Percentiles rank a stretch among this genome's conserved stretches.
These are phyloP conservation scores for Agrocybe pediades DNA, from an alignment of 768 basidiomycete species.

Conservation along the genomic window DNA sequence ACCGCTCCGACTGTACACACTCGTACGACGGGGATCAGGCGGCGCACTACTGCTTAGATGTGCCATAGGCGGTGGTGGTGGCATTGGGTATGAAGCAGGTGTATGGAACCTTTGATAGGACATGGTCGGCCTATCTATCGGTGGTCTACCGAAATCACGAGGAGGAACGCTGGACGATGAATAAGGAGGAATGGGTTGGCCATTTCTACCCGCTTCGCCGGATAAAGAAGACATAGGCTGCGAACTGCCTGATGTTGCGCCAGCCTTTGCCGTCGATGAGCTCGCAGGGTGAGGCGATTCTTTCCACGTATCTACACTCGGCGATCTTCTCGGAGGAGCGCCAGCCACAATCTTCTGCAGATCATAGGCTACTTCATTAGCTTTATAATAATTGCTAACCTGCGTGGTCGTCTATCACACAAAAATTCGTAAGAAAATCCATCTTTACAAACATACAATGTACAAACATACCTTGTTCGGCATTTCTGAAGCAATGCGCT, in stretches of 20 bases:
- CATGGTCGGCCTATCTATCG: not conserved
- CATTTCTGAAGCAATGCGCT: slow-evolving; percentile 69
- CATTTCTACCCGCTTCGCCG: slow-evolving; percentile 2
- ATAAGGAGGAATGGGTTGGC: not conserved
- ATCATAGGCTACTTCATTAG: slow-evolving; percentile 40
- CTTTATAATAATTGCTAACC: slow-evolving; percentile 54
- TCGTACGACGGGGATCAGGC: slow-evolving; percentile 1
- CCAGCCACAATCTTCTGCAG: slow-evolving; percentile 42
- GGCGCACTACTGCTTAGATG: not conserved
- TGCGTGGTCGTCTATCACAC: slow-evolving; percentile 54
- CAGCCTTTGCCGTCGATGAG: slow-evolving; percentile 3
- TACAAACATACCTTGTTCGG: slow-evolving; percentile 52
- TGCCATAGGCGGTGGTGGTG: not conserved
- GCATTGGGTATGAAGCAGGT: not conserved
- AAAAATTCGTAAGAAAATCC: not conserved
- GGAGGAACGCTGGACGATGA: not conserved
- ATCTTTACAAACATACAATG: not conserved
- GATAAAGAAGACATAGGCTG: slow-evolving; percentile 22
- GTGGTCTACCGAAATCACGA: not conserved
- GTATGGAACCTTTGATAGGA: not conserved
- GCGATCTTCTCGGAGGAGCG: slow-evolving; percentile 42
- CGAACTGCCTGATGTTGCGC: not conserved
- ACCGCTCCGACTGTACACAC: slow-evolving; percentile 3
- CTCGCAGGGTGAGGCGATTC: slow-evolving; percentile 22
- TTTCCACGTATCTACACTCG: slow-evolving; percentile 29